Percentiles rank a stretch among this genome's conserved stretches.
phyloP scores from a whole-genome alignment of 129 eudicot genomes.

The Heracleum sosnowskyi region DNA sequence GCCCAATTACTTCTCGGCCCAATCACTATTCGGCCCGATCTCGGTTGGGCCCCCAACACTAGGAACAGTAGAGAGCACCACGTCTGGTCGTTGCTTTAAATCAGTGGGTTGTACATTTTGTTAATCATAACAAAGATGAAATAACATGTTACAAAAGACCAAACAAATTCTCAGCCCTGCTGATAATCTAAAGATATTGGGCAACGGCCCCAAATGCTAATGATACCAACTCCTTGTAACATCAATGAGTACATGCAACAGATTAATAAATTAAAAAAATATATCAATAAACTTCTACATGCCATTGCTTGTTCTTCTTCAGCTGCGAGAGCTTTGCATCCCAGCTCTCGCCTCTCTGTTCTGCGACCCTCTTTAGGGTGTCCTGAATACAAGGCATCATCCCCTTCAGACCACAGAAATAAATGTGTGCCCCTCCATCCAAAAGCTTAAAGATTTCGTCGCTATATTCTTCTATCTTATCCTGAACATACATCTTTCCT shows the following conservation, averaged over 20 bases:
- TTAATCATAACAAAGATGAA: background rate
- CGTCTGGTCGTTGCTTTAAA: too few species aligned
- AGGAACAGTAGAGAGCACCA: too few species aligned
- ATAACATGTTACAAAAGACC: background rate
- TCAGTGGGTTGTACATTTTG: too few species aligned
- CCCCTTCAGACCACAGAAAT: slow-evolving; percentile 97
- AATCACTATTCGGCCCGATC: too few species aligned
- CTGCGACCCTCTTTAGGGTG: slow-evolving; percentile 80
- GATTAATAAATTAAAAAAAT: background rate
- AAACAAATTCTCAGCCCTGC: background rate
- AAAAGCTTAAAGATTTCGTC: slow-evolving; percentile 73
- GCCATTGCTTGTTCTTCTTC: slow-evolving; percentile 97
- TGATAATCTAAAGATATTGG: background rate
- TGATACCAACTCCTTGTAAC: slow-evolving; percentile 2
- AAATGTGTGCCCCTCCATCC: slow-evolving; percentile 88
- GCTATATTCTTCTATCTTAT: slow-evolving; percentile 90
- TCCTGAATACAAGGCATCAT: slow-evolving; percentile 99
- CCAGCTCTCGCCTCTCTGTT: slow-evolving; percentile 88
- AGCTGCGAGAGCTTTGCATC: slow-evolving; percentile 68
- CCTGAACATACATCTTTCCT: slow-evolving; percentile 97
- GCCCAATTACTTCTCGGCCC: too few species aligned
- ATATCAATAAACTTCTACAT: slow-evolving; percentile 92
- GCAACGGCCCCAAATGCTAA: background rate
- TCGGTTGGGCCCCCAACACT: too few species aligned
- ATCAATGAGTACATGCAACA: background rate